Evolutionary conservation across 2,329 filamentous ascomycete genomes (phyloP), one percentile per base, ranked within the genome.

Genomic region (Aspergillus tubingensis): DNA sequence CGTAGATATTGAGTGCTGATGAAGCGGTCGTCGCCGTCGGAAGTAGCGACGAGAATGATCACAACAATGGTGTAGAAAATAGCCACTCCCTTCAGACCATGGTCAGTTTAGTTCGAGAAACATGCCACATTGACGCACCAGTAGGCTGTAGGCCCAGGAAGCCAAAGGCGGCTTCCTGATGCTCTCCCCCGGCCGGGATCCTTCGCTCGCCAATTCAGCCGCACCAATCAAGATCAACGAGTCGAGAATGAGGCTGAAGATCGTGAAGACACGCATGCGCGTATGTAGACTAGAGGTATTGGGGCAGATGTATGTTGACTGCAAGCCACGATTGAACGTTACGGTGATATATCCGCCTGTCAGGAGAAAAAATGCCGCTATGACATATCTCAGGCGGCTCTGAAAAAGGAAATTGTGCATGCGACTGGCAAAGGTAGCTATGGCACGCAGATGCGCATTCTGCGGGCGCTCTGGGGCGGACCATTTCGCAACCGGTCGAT

Each of bases 281-380:
- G 69, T 63, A 30, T 69, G 67, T 39, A 76, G 72, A 17, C 70
- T 64, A 30, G 76, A 72, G 1, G 72, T 67, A 10, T 76, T 69
- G 2, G 81, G 77, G 65, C 83, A 85, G 21, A 85, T 81, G 59
- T 81, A 81, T 3, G 81, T 82, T 15, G 81, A 82, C 43, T 70
- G 66, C 15, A 73, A 76, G 48, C 72, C 75, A 41, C 68, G 61
- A 7, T 74, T 69, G 15, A 79, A 70, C 1, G 70, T 69, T 13
- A 75, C 65, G 5, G 74, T 72, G 32, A 78, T 57, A 43, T 77
- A 68, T 5, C 78, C 77, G 7, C 78, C 77, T 7, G 77, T 47
- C 30, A 74, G 71, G 4, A 82, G 62, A 7, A 80, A 61, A 5
- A 70, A 61, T 1, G 78, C 72, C 0, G 78, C 69, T 19, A 78